Base-by-base conservation (phyloP, 176 grass and related monocot species). In the Ensete glaucum region DNA sequence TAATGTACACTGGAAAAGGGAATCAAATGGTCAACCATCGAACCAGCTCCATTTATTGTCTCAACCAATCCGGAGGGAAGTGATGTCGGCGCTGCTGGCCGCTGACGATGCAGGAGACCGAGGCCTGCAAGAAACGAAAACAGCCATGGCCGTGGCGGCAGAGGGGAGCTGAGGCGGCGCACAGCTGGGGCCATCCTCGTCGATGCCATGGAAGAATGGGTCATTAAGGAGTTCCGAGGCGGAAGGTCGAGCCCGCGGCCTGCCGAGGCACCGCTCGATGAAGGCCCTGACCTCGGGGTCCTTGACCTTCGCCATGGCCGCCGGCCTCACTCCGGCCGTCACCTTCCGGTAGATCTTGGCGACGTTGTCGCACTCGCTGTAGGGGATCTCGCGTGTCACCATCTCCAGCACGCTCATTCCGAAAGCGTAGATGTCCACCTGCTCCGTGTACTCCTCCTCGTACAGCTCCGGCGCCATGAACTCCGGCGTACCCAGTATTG, bases 391-490 rank as follows among this genome's bases (percentile, higher is more conserved):
- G 77, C 85, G 84, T 9, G 95, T 91, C 16, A 98, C 90, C 95
- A 98, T 87, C 86, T 98, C 95, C 55, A 98, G 88, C 81, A 98
- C 85, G 86, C 95, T 93, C 82, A 98, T 89, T 13, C 88, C 95
- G 69, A 91, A 98, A 66, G 90, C 89, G 88, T 98, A 98, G 81
- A 98, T 89, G 86, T 98, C 95, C 50, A 98, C 95, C 80, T 78
- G 89, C 81, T 98, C 95, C 10, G 90, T 98, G 84, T 98, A 98
- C 27, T 85, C 78, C 88, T 93, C 94, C 77, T 89, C 87, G 74
- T 88, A 98, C 8, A 98, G 80, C 88, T 98, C 94, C 71, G 94
- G 94, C 71, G 94, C 94, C 94, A 98, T 98, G 94, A 89, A 98
- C 84, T 93, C 95, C 20, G 95, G 95, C 64, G 95, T 98, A 16